Evolutionary conservation across 1,284 basidiomycete species (phyloP).

Genomic region (Fistulina hepatica): DNA sequence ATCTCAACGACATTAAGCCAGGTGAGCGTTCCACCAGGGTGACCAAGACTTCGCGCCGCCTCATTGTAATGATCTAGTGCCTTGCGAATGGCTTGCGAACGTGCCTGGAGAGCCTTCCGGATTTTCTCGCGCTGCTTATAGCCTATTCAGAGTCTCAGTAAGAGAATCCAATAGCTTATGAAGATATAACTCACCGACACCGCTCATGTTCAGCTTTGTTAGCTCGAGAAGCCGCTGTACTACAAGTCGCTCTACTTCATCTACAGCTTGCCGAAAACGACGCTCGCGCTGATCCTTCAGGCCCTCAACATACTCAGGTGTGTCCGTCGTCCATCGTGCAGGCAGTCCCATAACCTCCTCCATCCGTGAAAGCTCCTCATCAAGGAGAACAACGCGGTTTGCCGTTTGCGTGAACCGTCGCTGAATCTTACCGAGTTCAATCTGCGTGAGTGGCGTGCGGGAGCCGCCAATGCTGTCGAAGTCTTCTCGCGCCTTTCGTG

Average conservation of each 20-base stretch:
- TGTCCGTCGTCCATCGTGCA: conserved; percentile 8
- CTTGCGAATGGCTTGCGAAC: conserved; percentile 4
- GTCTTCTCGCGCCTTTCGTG: not conserved
- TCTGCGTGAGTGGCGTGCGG: not conserved
- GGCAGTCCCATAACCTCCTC: conserved; percentile 9
- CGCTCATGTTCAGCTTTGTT: conserved; percentile 14
- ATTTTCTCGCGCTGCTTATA: conserved; percentile 9
- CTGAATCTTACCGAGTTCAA: conserved; percentile 1
- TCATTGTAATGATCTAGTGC: conserved; percentile 2
- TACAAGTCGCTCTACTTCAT: conserved; percentile 15
- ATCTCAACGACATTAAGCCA: not conserved
- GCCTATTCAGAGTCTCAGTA: not conserved
- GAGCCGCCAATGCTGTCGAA: conserved; percentile 4
- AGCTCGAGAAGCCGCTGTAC: conserved; percentile 19
- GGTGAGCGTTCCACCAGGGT: not conserved
- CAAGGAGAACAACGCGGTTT: not conserved
- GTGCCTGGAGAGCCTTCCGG: conserved; percentile 4
- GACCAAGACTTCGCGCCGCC: conserved; percentile 1
- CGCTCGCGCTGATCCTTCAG: conserved; percentile 7
- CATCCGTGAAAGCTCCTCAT: conserved; percentile 9
- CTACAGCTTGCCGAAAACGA: conserved; percentile 13
- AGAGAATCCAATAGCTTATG: not conserved
- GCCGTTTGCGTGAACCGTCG: conserved; percentile 7
- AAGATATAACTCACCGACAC: conserved; percentile 12
- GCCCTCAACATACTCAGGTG: conserved; percentile 8